phyloP scores from a whole-genome alignment of 2,329 filamentous ascomycete species.

The Colletotrichum nymphaeae region DNA sequence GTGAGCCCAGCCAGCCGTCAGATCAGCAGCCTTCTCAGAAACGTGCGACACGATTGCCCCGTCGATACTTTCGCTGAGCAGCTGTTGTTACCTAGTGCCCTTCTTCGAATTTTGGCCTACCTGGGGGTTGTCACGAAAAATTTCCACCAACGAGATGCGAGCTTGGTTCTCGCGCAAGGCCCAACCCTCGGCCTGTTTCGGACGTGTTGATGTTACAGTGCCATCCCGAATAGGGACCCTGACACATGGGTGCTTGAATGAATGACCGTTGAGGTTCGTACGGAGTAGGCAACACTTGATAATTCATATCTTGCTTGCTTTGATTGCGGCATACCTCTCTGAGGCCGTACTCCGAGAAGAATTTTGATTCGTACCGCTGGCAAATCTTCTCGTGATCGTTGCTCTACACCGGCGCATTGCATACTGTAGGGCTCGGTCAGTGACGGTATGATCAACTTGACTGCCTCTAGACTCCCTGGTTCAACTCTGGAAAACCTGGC shows the following conservation, averaged over 20 bases:
- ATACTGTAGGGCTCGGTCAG: not conserved
- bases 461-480: not conserved
- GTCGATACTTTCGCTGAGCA: conserved; percentile 7
- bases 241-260: conserved; percentile 40
- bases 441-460: conserved; percentile 22
- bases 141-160: conserved; percentile 28
- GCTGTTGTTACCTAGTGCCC: not conserved
- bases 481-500: not conserved
- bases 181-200: conserved; percentile 7
- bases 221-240: conserved; percentile 44
- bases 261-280: conserved; percentile 4
- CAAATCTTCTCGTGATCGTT: not conserved
- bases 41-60: not conserved
- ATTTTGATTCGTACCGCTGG: not conserved
- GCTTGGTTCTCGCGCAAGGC: conserved; percentile 4
- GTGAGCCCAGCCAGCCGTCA: conserved; percentile 2
- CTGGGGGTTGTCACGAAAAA: not conserved
- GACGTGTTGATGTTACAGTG: conserved; percentile 42
- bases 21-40: not conserved
- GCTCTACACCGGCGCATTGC: not conserved
- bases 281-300: not conserved
- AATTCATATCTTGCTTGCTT: not conserved
- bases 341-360: not conserved
- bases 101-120: conserved; percentile 1
- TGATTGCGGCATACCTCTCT: not conserved